Base-by-base conservation (phyloP, 352 stramenopile species). In the Halophytophthora batemanensis region DNA sequence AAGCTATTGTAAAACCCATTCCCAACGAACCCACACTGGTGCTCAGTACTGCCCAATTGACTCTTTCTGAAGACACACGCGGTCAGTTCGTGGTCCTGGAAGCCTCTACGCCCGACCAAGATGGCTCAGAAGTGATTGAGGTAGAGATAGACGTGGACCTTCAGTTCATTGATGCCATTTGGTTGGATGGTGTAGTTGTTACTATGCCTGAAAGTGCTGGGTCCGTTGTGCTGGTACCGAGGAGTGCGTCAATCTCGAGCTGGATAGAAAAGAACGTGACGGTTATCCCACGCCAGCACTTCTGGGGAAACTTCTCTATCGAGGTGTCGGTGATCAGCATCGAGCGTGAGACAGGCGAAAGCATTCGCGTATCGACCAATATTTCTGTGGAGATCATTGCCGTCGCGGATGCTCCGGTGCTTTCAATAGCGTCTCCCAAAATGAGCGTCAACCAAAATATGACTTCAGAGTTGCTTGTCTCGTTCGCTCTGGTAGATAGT, bases 111-210 rank as follows among this genome's bases (percentile, higher is more conserved):
- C 56, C 74, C 0, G 75, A 86, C 19, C 29, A 19, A 8, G 75
- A 82, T 37, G 72, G 70, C 14, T 86, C 75, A 0, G 72, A 83
- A 47, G 53, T 65, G 4, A 70, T 86, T 22, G 71, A 86, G 42
- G 39, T 82, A 10, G 51, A 51, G 2, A 56, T 68, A 7, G 47
- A 35, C 11, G 64, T 79, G 29, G 54, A 76, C 19, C 65, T 72
- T 2, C 21, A 46, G 12, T 71, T 69, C 13, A 29, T 86, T 1
- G 49, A 53, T 5, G 39, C 43, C 17, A 57, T 84, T 25, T 48
- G 38, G 6, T 17, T 84, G 8, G 70, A 82, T 40, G 61, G 50
- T 8, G 43, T 70, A 3, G 21, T 55, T 1, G 34, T 64, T 7
- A n/a, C 37, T 1, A 56, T 61, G 1, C 45, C 44, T 14, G 23